Conservation (phyloP, 2,329 filamentous ascomycete genomes). For the Cryphonectria parasitica region DNA sequence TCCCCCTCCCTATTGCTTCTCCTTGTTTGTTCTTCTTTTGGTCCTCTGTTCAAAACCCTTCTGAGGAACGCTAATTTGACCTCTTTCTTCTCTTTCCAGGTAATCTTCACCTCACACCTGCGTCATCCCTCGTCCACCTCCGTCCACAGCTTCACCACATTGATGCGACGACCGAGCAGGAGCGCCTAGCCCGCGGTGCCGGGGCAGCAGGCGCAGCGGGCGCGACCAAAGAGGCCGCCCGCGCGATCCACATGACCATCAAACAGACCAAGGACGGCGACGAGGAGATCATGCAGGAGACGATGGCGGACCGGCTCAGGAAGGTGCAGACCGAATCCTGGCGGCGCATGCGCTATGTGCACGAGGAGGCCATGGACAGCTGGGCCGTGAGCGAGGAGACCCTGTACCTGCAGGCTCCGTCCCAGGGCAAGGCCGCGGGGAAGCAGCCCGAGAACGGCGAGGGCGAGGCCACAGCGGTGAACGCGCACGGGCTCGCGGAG, state of each 20-base stretch:
- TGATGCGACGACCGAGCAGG: constrained; percentile 79
- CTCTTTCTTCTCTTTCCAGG: constrained; percentile 50
- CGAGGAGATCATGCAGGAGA: constrained; percentile 65
- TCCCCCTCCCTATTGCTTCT: neutral
- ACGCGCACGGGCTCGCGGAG: constrained; percentile 21
- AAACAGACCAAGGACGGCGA: constrained; percentile 71
- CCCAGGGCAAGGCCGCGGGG: neutral
- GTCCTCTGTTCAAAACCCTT: neutral
- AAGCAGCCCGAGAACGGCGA: constrained; percentile 29
- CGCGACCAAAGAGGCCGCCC: constrained; percentile 53
- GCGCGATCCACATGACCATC: constrained; percentile 84
- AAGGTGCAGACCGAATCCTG: constrained; percentile 82
- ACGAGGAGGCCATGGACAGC: constrained; percentile 76
- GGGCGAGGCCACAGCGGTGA: neutral
- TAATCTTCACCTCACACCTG: constrained; percentile 83
- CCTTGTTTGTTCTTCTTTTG: neutral
- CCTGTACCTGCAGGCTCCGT: constrained; percentile 55
- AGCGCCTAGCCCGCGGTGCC: constrained; percentile 53
- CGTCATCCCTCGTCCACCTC: constrained; percentile 83
- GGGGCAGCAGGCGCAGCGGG: constrained; percentile 38
- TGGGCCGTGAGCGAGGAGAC: constrained; percentile 77
- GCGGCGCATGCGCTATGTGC: constrained; percentile 77
- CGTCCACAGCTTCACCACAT: constrained; percentile 92
- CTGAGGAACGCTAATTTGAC: neutral
- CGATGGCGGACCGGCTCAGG: constrained; percentile 75